Percentiles rank a stretch among this genome's conserved stretches.
Evolutionary conservation across 176 grass and related monocot genomes (phyloP).

Genomic region (Cymbopogon citratus): DNA sequence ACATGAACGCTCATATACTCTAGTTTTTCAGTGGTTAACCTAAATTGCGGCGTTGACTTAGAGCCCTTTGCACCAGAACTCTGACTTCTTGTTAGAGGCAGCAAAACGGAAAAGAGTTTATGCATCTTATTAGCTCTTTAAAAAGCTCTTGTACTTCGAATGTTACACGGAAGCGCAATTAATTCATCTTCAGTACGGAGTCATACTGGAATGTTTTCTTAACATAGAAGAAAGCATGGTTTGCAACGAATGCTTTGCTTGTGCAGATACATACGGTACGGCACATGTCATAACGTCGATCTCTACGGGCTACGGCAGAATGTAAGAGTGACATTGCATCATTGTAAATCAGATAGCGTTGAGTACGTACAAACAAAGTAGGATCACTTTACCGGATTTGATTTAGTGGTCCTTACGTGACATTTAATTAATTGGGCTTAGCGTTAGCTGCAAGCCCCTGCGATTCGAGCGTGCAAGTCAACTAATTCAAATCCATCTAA

Average conservation of each 20-base stretch:
- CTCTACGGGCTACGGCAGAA: conserved; percentile 9
- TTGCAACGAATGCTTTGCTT: background rate
- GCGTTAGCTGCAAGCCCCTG: background rate
- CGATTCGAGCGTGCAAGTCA: background rate
- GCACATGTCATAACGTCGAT: background rate
- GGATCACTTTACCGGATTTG: background rate
- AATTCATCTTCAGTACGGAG: background rate
- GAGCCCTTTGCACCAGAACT: too few species aligned
- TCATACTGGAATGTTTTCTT: background rate
- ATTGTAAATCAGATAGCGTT: background rate
- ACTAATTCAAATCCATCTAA: background rate
- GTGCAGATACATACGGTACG: background rate
- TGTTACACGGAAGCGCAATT: background rate
- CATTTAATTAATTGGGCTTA: background rate
- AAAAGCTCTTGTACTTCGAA: background rate
- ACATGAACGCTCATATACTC: too few species aligned
- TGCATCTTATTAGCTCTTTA: background rate
- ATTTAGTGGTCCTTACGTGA: background rate
- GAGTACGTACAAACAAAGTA: background rate
- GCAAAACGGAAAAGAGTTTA: background rate
- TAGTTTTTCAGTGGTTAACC: too few species aligned
- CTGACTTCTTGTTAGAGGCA: too few species aligned
- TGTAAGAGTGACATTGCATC: background rate
- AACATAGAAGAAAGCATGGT: conserved; percentile 13
- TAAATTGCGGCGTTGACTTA: too few species aligned